Evolutionary conservation across 139 green algal genomes (phyloP).

Genomic region (Chlorella sp.): DNA sequence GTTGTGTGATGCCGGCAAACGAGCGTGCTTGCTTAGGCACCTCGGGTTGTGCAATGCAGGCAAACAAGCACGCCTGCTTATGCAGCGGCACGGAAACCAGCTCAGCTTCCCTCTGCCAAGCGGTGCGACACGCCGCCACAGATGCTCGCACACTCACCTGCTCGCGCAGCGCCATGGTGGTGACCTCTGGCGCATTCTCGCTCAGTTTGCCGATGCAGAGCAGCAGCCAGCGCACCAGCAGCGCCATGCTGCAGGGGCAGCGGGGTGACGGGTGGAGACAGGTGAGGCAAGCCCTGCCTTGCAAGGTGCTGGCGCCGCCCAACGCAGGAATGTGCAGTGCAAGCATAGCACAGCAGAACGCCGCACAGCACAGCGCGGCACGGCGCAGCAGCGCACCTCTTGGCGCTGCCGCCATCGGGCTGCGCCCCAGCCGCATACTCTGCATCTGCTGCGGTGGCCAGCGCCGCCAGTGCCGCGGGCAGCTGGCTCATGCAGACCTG

Average conservation of each 20-base stretch:
- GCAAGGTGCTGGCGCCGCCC: background rate
- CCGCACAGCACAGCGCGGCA: background rate
- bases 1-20: too few relatives aligned
- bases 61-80: too few relatives aligned
- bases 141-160: conserved; percentile 35
- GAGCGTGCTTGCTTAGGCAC: too few relatives aligned
- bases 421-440: background rate
- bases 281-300: background rate
- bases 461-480: conserved; percentile 21
- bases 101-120: too few relatives aligned
- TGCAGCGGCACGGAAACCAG: too few relatives aligned
- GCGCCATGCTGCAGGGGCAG: conserved; percentile 24
- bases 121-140: too few relatives aligned
- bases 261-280: too few relatives aligned
- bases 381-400: background rate
- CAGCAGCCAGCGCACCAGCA: conserved; percentile 94
- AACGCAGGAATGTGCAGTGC: background rate
- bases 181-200: conserved; percentile 58
- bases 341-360: background rate
- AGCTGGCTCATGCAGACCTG: conserved; percentile 33
- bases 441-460: background rate
- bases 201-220: conserved; percentile 92
- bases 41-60: too few relatives aligned
- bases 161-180: conserved; percentile 44
- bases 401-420: background rate